phyloP scores from a whole-genome alignment of 2,329 filamentous ascomycete species.

The Hypoxylon sp. region DNA sequence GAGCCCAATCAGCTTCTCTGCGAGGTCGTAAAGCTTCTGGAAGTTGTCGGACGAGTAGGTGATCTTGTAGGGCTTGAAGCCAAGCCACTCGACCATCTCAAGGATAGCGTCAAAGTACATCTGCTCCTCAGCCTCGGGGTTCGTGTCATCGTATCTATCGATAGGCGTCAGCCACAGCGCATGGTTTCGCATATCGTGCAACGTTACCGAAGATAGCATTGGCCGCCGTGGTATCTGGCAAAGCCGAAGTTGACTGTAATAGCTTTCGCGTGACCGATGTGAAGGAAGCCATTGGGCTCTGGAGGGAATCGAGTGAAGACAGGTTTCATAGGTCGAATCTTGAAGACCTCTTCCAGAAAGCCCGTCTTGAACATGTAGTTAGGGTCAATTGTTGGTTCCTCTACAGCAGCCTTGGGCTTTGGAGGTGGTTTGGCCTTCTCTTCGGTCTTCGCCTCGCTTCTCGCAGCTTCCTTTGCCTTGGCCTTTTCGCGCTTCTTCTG shows the following conservation, averaged over 20 bases:
- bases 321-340: slow-evolving; percentile 68
- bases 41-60: slow-evolving; percentile 95
- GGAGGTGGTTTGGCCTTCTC: slow-evolving; percentile 44
- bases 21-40: slow-evolving; percentile 84
- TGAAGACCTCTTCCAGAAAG: slow-evolving; percentile 77
- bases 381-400: slow-evolving; percentile 57
- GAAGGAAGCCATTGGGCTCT: slow-evolving; percentile 91
- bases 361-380: slow-evolving; percentile 82
- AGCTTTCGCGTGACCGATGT: slow-evolving; percentile 94
- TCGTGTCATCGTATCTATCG: slow-evolving; percentile 83
- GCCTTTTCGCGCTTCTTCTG: slow-evolving; percentile 64
- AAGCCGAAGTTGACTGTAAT: slow-evolving; percentile 98
- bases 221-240: slow-evolving; percentile 81
- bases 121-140: slow-evolving; percentile 92
- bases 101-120: slow-evolving; percentile 88
- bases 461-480: slow-evolving; percentile 49
- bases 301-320: slow-evolving; percentile 80
- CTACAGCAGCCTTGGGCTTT: slow-evolving; percentile 58
- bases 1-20: slow-evolving; percentile 80
- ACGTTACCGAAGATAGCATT: slow-evolving; percentile 69
- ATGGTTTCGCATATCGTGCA: not conserved
- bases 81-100: slow-evolving; percentile 87
- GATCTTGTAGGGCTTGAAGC: slow-evolving; percentile 78
- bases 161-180: slow-evolving; percentile 1
- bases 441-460: slow-evolving; percentile 35